These are phyloP conservation scores for Cyberlindnera euphorbiiphila DNA, from an alignment of 805 yeast species.

Conservation along the genomic window DNA sequence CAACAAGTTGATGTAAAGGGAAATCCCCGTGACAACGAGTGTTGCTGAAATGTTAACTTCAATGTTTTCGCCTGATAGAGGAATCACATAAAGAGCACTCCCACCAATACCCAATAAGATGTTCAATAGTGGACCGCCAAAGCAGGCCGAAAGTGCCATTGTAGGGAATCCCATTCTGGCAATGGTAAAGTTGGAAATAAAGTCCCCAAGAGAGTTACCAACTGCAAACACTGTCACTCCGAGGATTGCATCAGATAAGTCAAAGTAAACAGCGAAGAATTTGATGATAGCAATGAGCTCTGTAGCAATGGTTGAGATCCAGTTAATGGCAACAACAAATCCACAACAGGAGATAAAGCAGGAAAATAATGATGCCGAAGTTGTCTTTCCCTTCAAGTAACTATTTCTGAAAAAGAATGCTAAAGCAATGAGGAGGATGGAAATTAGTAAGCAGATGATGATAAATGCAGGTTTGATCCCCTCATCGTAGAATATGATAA, in stretches of 20 bases:
- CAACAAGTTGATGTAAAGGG: slow-evolving; percentile 37
- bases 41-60: slow-evolving; percentile 37
- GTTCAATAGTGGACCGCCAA: slow-evolving; percentile 88
- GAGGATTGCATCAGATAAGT: slow-evolving; percentile 71
- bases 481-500: slow-evolving; percentile 17
- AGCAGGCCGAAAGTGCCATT: slow-evolving; percentile 93
- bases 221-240: slow-evolving; percentile 90
- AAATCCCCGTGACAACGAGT: slow-evolving; percentile 35
- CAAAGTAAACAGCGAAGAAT: slow-evolving; percentile 53
- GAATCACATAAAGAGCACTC: slow-evolving; percentile 51
- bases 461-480: slow-evolving; percentile 2
- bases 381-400: neutral
- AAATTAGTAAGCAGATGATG: slow-evolving; percentile 7
- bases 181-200: slow-evolving; percentile 78
- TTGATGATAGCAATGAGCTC: slow-evolving; percentile 61
- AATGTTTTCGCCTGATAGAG: slow-evolving; percentile 22
- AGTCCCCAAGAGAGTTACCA: slow-evolving; percentile 91
- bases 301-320: slow-evolving; percentile 53
- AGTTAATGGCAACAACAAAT: slow-evolving; percentile 60
- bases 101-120: slow-evolving; percentile 76
- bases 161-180: slow-evolving; percentile 83
- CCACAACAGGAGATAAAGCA: slow-evolving; percentile 43
- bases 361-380: neutral
- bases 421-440: slow-evolving; percentile 3
- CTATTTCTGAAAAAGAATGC: slow-evolving; percentile 2